Evolutionary conservation across 148 eudicot species (phyloP).

Genomic region (Vaccinium vitisidaea): DNA sequence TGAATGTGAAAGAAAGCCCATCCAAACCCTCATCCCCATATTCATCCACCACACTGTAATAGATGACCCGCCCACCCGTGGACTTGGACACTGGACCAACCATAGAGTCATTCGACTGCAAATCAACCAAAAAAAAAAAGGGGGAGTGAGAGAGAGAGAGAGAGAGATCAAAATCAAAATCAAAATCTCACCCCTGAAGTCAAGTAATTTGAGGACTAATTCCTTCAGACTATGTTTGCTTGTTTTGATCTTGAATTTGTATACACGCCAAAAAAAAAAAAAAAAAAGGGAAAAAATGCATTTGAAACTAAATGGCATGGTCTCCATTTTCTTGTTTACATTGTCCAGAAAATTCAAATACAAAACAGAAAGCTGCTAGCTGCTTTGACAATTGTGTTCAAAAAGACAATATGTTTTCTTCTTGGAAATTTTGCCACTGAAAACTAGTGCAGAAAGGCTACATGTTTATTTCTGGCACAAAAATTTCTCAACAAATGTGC

Average conservation of each 20-base stretch:
- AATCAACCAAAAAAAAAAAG: neutral
- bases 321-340: neutral
- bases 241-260: neutral
- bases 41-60: constrained; percentile 52
- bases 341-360: neutral
- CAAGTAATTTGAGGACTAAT: neutral
- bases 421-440: neutral
- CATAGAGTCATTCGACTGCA: constrained; percentile 65
- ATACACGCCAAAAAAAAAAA: neutral
- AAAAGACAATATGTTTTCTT: neutral
- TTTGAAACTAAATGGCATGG: neutral
- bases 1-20: constrained; percentile 40
- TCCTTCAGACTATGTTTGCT: neutral
- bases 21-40: constrained; percentile 36
- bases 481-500: neutral
- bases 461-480: neutral
- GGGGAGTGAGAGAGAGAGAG: neutral
- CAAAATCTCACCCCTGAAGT: neutral
- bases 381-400: neutral
- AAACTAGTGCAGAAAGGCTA: neutral
- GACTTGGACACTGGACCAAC: constrained; percentile 45
- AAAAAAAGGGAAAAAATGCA: neutral
- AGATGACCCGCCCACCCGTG: constrained; percentile 56
- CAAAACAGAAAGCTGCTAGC: neutral
- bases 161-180: neutral